Conservation (phyloP, 1,284 basidiomycete species). For the Papiliotrema terrestris region DNA sequence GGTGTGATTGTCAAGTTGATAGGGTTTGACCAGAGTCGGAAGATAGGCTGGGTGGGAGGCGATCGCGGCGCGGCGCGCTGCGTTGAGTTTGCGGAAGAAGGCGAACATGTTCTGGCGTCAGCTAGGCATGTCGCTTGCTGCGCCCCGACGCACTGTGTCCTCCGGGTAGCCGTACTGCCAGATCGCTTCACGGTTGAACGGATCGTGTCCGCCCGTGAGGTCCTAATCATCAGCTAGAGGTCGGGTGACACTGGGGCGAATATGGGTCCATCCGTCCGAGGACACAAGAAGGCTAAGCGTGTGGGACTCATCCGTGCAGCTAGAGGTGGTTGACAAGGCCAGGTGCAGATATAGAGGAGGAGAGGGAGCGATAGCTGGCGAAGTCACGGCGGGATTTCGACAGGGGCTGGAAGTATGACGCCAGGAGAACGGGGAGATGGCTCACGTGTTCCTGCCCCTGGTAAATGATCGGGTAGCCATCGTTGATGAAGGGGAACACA, state of each 20-base stretch:
- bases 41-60: constrained; percentile 54
- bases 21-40: constrained; percentile 55
- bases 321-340: no score
- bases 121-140: not conserved
- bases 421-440: not conserved
- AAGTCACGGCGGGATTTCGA: no score
- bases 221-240: constrained; percentile 40
- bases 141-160: constrained; percentile 27
- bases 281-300: no score
- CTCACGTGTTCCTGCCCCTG: constrained; percentile 55
- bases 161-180: constrained; percentile 51
- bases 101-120: constrained; percentile 52
- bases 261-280: no score
- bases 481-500: constrained; percentile 50
- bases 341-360: no score
- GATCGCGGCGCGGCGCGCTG: constrained; percentile 59
- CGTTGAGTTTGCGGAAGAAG: constrained; percentile 59
- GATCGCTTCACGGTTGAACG: constrained; percentile 47
- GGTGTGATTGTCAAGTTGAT: constrained; percentile 48
- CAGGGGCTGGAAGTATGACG: not conserved
- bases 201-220: constrained; percentile 52
- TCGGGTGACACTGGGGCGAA: no score
- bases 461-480: constrained; percentile 59
- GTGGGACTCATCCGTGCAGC: no score
- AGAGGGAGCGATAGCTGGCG: no score